Conservation (phyloP, 257 asterid species). For the Nicotiana tomentosiformis region DNA sequence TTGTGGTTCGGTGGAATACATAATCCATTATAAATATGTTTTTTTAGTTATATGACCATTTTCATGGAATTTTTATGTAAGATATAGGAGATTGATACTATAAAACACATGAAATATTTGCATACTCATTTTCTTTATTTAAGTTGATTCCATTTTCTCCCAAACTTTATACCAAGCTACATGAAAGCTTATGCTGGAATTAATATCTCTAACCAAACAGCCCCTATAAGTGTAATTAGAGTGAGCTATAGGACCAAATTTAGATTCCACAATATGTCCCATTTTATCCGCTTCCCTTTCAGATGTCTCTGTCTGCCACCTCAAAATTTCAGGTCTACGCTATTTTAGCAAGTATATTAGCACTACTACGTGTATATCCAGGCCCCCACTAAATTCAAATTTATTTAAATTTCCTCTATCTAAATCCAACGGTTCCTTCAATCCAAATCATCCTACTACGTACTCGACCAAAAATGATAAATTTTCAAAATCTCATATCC, state of each 20-base stretch:
- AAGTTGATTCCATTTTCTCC: too few species aligned
- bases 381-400: constrained; percentile 22
- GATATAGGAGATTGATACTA: too few species aligned
- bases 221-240: background rate
- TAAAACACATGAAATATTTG: too few species aligned
- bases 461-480: background rate
- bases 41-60: too few species aligned
- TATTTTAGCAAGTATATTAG: background rate
- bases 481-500: constrained; percentile 20
- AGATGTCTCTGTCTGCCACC: constrained; percentile 10
- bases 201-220: too few species aligned
- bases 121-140: too few species aligned
- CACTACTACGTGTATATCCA: background rate
- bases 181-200: too few species aligned
- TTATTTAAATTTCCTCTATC: constrained; percentile 15
- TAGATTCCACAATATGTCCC: constrained; percentile 1
- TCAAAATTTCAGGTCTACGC: background rate
- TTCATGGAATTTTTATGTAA: too few species aligned
- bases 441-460: constrained; percentile 4
- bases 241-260: background rate
- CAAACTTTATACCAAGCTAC: too few species aligned
- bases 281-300: constrained; percentile 8
- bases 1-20: too few species aligned
- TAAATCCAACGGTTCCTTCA: constrained; percentile 44
- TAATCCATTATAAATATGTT: too few species aligned